Evolutionary conservation across 441 rosid species (phyloP).

Genomic region (Eutrema salsugineum): DNA sequence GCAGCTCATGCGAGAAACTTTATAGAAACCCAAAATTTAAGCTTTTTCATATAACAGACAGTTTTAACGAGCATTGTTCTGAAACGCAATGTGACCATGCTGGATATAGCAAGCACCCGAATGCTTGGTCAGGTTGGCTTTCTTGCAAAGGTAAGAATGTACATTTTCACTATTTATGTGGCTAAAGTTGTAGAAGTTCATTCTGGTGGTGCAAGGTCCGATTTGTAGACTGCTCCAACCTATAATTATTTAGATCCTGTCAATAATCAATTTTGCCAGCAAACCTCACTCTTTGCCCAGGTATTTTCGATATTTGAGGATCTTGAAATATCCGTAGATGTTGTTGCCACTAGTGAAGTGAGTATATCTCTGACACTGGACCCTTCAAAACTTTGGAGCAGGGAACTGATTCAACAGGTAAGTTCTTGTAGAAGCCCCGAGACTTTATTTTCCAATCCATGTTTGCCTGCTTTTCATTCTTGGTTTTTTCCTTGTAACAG

Average conservation of each 20-base stretch:
- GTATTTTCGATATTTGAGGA: slow-evolving; percentile 90
- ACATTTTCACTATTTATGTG: neutral
- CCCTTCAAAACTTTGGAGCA: slow-evolving; percentile 92
- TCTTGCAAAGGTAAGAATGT: slow-evolving; percentile 69
- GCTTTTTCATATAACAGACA: slow-evolving; percentile 46
- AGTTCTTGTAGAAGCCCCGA: slow-evolving; percentile 20
- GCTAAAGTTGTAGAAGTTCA: neutral
- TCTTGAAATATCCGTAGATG: slow-evolving; percentile 87
- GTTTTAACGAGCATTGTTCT: slow-evolving; percentile 89
- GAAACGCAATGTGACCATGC: slow-evolving; percentile 87
- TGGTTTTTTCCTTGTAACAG: slow-evolving; percentile 30
- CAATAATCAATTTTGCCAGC: neutral
- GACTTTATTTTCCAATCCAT: neutral
- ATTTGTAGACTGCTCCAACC: neutral
- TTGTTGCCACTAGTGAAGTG: slow-evolving; percentile 97
- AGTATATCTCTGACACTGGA: slow-evolving; percentile 87
- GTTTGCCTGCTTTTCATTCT: neutral
- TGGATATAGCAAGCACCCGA: slow-evolving; percentile 91
- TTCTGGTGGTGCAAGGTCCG: neutral
- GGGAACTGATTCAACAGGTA: slow-evolving; percentile 94
- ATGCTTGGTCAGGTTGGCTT: slow-evolving; percentile 97
- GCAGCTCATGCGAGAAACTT: slow-evolving; percentile 12
- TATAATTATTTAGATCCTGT: neutral
- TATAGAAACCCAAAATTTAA: neutral
- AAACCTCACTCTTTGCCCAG: slow-evolving; percentile 30